phyloP scores from a whole-genome alignment of 306 rosid genomes.

The Castanea mollissima region DNA sequence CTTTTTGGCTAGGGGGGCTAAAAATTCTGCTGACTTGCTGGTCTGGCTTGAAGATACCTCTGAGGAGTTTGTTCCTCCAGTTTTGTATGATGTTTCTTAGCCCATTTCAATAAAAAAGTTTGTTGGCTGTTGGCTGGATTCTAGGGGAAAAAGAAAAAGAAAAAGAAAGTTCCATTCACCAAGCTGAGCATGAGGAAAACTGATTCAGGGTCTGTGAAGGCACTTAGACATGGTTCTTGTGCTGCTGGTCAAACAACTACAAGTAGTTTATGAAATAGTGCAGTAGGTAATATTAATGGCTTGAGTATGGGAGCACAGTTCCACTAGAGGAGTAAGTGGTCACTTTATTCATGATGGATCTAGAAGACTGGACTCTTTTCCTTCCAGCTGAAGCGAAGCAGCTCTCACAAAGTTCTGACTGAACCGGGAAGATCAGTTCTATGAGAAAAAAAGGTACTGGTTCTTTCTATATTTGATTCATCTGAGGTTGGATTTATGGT shows the following conservation, averaged over 20 bases:
- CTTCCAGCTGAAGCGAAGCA: conserved; percentile 64
- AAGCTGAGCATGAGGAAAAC: conserved; percentile 22
- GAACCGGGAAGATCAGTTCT: conserved; percentile 74
- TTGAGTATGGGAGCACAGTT: conserved; percentile 37
- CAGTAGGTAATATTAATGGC: conserved; percentile 21
- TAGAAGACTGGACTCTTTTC: conserved; percentile 36
- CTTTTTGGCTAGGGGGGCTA: too few species aligned
- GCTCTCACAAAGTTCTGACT: conserved; percentile 62
- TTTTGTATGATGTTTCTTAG: too few species aligned
- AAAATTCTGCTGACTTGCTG: too few species aligned
- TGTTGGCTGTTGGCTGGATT: too few species aligned
- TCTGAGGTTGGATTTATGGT: neutral
- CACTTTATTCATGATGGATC: conserved; percentile 27
- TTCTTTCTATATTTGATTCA: neutral
- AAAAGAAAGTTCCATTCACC: conserved; percentile 14
- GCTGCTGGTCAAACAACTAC: conserved; percentile 31
- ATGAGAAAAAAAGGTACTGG: conserved; percentile 68
- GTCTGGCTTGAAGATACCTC: too few species aligned
- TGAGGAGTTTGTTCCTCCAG: too few species aligned
- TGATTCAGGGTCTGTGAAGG: conserved; percentile 23
- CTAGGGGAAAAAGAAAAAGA: neutral
- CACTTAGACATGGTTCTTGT: conserved; percentile 38
- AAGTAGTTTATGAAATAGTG: conserved; percentile 34
- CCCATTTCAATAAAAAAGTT: too few species aligned
- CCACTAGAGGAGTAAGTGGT: conserved; percentile 33